These are phyloP conservation scores for Dunaliella primolecta DNA, from an alignment of 139 green algal genomes.

Conservation along the genomic window DNA sequence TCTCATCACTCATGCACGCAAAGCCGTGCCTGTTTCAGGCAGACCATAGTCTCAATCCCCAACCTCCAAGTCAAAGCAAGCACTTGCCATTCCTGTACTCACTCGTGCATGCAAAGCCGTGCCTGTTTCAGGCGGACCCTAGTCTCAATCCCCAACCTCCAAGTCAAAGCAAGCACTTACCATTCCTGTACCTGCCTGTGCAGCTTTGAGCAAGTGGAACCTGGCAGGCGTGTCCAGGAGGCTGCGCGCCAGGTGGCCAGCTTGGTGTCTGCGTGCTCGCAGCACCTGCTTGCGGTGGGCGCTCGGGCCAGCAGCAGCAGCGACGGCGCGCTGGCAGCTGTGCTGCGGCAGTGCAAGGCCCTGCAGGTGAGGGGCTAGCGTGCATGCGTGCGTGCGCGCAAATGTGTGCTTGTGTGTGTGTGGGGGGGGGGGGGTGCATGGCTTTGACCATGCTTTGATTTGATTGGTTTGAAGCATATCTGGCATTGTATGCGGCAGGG, in stretches of 20 bases:
- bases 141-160: no score
- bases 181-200: no score
- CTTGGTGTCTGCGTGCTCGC: slow-evolving; percentile 27
- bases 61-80: no score
- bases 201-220: slow-evolving; percentile 91
- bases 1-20: no score
- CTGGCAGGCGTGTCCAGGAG: slow-evolving; percentile 45
- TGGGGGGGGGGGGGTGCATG: background rate
- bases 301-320: slow-evolving; percentile 3
- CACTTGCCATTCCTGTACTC: no score
- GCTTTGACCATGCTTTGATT: background rate
- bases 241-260: background rate
- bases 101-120: no score
- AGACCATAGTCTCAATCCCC: no score
- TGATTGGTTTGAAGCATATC: background rate
- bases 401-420: background rate
- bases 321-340: background rate
- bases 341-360: slow-evolving; percentile 5
- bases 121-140: no score
- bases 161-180: no score
- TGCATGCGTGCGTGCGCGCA: background rate
- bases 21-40: no score
- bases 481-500: background rate
- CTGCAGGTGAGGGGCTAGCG: background rate
- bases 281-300: slow-evolving; percentile 36